phyloP scores from a whole-genome alignment of 2,329 filamentous ascomycete genomes.

The Colletotrichum incanum region DNA sequence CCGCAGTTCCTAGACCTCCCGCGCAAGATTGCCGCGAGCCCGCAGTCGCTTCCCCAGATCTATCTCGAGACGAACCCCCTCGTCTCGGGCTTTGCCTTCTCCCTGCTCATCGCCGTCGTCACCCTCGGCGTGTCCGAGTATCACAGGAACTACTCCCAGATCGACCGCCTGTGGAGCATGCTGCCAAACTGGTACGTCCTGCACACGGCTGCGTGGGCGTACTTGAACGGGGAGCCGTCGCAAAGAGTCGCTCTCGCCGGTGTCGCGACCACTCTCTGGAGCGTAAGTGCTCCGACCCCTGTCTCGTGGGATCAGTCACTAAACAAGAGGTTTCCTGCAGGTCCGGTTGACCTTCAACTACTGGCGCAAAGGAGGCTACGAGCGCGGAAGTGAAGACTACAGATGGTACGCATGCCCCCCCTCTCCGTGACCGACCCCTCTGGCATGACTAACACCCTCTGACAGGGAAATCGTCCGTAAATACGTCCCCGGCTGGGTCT shows the following conservation, averaged over 20 bases:
- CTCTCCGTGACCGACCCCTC: not conserved
- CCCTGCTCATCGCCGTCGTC: conserved; percentile 78
- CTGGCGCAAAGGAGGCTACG: conserved; percentile 94
- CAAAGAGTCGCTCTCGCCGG: conserved; percentile 81
- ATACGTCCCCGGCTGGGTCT: conserved; percentile 74
- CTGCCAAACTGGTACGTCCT: conserved; percentile 89
- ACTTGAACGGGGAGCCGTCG: conserved; percentile 79
- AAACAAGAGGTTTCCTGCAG: conserved; percentile 58
- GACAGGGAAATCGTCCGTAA: conserved; percentile 79
- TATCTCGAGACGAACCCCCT: conserved; percentile 92
- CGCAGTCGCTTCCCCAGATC: conserved; percentile 76
- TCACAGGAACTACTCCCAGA: conserved; percentile 97
- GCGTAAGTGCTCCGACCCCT: conserved; percentile 67
- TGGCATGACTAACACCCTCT: conserved; percentile 45
- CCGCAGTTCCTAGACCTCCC: conserved; percentile 81
- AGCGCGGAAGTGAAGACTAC: conserved; percentile 93
- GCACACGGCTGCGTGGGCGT: conserved; percentile 89
- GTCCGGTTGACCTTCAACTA: conserved; percentile 94
- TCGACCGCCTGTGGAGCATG: conserved; percentile 93
- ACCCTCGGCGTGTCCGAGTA: conserved; percentile 85
- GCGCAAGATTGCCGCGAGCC: conserved; percentile 72
- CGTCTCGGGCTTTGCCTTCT: conserved; percentile 80
- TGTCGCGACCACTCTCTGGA: conserved; percentile 82
- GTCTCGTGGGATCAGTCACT: conserved; percentile 28
- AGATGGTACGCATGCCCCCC: conserved; percentile 73